Evolutionary conservation across 768 basidiomycete genomes (phyloP).

Genomic region (Pleurotus platypus): DNA sequence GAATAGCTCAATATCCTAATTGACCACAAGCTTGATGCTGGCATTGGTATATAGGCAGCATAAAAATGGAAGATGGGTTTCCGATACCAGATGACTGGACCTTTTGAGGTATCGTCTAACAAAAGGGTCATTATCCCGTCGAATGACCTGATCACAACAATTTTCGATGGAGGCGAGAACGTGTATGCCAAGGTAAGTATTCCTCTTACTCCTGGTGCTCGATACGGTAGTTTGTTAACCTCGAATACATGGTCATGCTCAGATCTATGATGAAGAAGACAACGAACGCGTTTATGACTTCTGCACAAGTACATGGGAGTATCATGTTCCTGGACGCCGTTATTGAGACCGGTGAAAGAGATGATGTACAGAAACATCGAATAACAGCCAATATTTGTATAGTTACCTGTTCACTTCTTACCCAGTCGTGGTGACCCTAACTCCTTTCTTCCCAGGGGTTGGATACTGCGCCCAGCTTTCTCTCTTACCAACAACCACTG

Average conservation of each 20-base stretch:
- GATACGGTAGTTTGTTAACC: not conserved
- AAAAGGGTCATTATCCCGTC: not conserved
- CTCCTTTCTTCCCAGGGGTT: not conserved
- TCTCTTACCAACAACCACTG: not conserved
- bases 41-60: not conserved
- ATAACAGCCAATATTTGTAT: too few relatives aligned
- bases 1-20: not conserved
- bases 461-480: not conserved
- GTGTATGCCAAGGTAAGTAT: constrained; percentile 5
- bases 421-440: too few relatives aligned
- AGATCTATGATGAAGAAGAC: constrained; percentile 6
- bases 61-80: constrained; percentile 6
- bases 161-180: constrained; percentile 7
- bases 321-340: constrained; percentile 1
- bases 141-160: constrained; percentile 1
- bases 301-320: not conserved
- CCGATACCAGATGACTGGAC: constrained; percentile 1
- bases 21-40: not conserved
- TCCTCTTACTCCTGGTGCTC: not conserved
- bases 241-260: too few relatives aligned
- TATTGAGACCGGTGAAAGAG: not conserved
- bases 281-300: constrained; percentile 2
- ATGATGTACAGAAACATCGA: too few relatives aligned
- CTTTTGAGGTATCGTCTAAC: constrained; percentile 2
- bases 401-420: too few relatives aligned